A percentile compares a stretch with the other conserved stretches of the same genome.
Conservation (phyloP, 2,329 filamentous ascomycete genomes). For the Penicillium sp. region DNA sequence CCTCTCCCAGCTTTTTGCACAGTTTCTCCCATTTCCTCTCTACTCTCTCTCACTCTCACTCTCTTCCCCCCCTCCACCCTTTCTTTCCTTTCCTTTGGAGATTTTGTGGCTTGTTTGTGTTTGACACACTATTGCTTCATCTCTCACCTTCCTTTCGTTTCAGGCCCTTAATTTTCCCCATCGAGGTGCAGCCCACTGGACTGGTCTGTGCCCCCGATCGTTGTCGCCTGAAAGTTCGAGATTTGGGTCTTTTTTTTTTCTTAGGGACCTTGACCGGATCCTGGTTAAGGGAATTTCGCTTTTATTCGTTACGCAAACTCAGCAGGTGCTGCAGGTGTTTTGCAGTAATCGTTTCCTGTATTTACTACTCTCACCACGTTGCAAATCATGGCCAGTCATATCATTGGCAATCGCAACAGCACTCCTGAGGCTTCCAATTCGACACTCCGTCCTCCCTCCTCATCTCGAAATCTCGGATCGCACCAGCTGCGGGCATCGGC, state of each 20-base stretch:
- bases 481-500: constrained; percentile 92
- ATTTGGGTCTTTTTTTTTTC: constrained; percentile 29
- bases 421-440: constrained; percentile 87
- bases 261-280: constrained; percentile 17
- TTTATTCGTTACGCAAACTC: constrained; percentile 49
- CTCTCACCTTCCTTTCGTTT: constrained; percentile 42
- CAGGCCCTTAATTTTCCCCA: constrained; percentile 20
- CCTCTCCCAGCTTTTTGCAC: constrained; percentile 17
- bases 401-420: constrained; percentile 88
- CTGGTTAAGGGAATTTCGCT: constrained; percentile 22
- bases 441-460: constrained; percentile 79
- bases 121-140: constrained; percentile 47
- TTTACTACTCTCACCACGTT: constrained; percentile 31
- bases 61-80: constrained; percentile 21
- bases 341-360: constrained; percentile 44
- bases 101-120: constrained; percentile 40
- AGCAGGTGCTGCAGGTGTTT: constrained; percentile 80
- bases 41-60: constrained; percentile 15
- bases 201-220: constrained; percentile 44
- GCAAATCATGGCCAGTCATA: constrained; percentile 60
- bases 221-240: constrained; percentile 31
- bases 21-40: constrained; percentile 17
- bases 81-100: constrained; percentile 28
- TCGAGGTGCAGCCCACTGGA: constrained; percentile 47
- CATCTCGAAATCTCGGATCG: constrained; percentile 74